Conservation (phyloP, 306 rosid genomes). For the Rosa lucieae region DNA sequence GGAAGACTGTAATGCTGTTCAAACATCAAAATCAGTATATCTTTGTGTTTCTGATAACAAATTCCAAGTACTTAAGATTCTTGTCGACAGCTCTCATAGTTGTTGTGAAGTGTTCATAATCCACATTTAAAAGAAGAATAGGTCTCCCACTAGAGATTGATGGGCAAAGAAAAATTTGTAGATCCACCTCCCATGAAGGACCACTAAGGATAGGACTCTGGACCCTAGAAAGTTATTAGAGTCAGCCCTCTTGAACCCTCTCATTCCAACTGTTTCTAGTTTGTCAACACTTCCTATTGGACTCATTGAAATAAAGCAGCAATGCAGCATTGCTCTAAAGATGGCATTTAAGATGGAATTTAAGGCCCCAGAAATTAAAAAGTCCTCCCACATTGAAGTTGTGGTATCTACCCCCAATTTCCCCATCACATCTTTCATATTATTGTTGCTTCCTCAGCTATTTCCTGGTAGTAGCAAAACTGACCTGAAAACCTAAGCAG, state of each 20-base stretch:
- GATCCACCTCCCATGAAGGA: slow-evolving; percentile 11
- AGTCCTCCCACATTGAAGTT: background rate
- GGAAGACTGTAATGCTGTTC: background rate
- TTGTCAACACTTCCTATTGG: background rate
- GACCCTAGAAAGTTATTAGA: slow-evolving; percentile 7
- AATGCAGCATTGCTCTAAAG: background rate
- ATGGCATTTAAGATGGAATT: background rate
- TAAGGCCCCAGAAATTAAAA: background rate
- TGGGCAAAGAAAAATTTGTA: background rate
- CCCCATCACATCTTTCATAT: background rate
- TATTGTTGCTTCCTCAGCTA: background rate
- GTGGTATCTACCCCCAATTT: background rate
- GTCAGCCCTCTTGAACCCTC: background rate
- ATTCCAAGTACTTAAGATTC: background rate
- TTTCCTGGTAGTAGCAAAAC: background rate
- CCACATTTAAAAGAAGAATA: background rate
- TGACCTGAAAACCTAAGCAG: background rate
- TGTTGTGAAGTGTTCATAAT: background rate
- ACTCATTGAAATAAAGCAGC: background rate
- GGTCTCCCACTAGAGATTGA: background rate
- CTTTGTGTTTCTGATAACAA: background rate
- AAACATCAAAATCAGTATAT: background rate
- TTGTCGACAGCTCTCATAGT: background rate
- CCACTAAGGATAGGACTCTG: background rate
- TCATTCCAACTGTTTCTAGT: slow-evolving; percentile 7